A percentile compares a stretch with the other conserved stretches of the same genome.
Evolutionary conservation across 176 grass and related monocot genomes (phyloP).

Genomic region (Raddia distichophylla): DNA sequence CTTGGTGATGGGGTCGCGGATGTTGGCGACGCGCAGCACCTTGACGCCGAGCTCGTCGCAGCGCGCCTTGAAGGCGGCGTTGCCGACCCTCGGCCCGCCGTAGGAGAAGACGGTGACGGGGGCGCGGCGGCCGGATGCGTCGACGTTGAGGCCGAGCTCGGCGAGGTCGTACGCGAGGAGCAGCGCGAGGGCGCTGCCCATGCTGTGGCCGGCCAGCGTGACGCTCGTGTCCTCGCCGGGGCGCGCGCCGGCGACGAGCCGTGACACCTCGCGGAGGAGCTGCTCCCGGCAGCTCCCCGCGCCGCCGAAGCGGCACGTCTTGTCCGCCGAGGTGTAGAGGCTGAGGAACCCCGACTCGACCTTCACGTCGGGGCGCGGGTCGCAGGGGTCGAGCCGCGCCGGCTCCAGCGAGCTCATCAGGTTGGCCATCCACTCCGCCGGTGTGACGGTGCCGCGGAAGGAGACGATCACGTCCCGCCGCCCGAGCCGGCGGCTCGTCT

Average conservation of each 20-base stretch:
- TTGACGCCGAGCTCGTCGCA: conserved; percentile 85
- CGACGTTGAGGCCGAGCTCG: conserved; percentile 67
- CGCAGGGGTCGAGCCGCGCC: conserved; percentile 64
- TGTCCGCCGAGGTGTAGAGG: conserved; percentile 86
- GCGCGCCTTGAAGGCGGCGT: conserved; percentile 72
- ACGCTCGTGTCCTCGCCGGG: conserved; percentile 60
- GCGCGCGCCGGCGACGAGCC: conserved; percentile 43
- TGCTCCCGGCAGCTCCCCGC: conserved; percentile 80
- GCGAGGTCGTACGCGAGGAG: conserved; percentile 76
- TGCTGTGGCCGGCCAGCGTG: conserved; percentile 85
- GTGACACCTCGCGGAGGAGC: conserved; percentile 72
- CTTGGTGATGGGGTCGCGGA: conserved; percentile 72
- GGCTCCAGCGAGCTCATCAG: conserved; percentile 80
- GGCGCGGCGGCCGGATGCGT: background rate
- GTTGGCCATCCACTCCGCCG: conserved; percentile 79
- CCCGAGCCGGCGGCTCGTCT: conserved; percentile 54
- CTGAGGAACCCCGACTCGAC: conserved; percentile 86
- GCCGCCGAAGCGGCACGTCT: conserved; percentile 61
- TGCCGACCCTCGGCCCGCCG: conserved; percentile 77
- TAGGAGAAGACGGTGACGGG: conserved; percentile 90
- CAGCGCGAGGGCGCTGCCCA: conserved; percentile 75
- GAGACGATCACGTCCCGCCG: conserved; percentile 74
- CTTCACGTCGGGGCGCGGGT: conserved; percentile 63
- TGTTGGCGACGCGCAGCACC: conserved; percentile 72
- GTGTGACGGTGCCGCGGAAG: conserved; percentile 76